Percentiles rank a stretch among this genome's conserved stretches.
Evolutionary conservation across 2,329 filamentous ascomycete species (phyloP).

Genomic region (Penicillium sp.): DNA sequence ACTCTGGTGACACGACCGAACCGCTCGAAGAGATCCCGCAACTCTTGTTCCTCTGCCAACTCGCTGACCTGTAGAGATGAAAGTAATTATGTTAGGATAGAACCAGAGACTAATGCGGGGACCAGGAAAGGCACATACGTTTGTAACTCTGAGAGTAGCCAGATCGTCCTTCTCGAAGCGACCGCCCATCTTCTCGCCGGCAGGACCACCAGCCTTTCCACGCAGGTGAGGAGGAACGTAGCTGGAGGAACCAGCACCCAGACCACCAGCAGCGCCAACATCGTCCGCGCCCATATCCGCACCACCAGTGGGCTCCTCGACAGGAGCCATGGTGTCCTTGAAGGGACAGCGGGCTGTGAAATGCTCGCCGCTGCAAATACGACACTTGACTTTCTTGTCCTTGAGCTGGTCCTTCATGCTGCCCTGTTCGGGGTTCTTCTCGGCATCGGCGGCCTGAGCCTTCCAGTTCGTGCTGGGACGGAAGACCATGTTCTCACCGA

Average conservation of each 20-base stretch:
- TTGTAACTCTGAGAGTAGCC: conserved; percentile 94
- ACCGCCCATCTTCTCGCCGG: conserved; percentile 82
- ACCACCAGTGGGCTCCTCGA: conserved; percentile 48
- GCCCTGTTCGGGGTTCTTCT: conserved; percentile 60
- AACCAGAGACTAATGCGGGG: conserved; percentile 10
- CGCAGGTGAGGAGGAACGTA: conserved; percentile 95
- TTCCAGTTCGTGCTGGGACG: conserved; percentile 92
- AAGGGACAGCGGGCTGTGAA: conserved; percentile 99
- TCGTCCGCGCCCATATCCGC: conserved; percentile 52
- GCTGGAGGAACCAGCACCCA: conserved; percentile 71
- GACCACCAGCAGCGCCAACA: conserved; percentile 56
- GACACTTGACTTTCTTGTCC: conserved; percentile 99
- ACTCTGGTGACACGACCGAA: conserved; percentile 96
- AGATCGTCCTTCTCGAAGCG: conserved; percentile 97
- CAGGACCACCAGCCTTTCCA: conserved; percentile 58
- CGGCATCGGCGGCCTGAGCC: conserved; percentile 76
- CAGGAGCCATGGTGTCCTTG: conserved; percentile 96
- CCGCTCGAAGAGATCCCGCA: conserved; percentile 97
- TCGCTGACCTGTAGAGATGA: conserved; percentile 73
- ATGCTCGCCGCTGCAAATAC: conserved; percentile 98
- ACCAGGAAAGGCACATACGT: conserved; percentile 65
- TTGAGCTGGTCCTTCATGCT: conserved; percentile 72
- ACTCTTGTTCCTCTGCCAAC: conserved; percentile 92
- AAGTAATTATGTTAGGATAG: conserved; percentile 17
- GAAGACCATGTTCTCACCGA: conserved; percentile 99